Conservation (phyloP, 768 basidiomycete species). For the Gloeophyllum trabeum region DNA sequence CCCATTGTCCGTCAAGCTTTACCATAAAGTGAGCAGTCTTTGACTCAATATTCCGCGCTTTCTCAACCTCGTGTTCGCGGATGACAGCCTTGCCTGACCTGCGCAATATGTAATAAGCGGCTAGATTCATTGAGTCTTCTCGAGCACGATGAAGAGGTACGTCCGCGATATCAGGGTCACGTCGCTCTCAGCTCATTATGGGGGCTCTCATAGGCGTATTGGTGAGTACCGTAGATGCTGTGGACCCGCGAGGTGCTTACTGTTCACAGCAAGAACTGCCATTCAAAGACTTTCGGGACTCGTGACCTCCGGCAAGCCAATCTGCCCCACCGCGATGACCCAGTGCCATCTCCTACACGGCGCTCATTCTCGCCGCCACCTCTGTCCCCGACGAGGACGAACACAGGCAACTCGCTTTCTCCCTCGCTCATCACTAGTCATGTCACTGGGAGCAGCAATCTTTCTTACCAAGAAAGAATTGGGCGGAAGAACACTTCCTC, state of each 20-base stretch:
- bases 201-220: constrained; percentile 25
- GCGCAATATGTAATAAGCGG: constrained; percentile 64
- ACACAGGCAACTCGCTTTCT: constrained; percentile 13
- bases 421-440: not conserved
- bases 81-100: constrained; percentile 66
- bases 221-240: constrained; percentile 15
- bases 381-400: constrained; percentile 1
- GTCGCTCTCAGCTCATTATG: constrained; percentile 3
- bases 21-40: constrained; percentile 51
- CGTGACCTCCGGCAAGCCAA: constrained; percentile 63
- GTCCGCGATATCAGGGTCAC: constrained; percentile 11
- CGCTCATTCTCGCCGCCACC: constrained; percentile 4
- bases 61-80: not conserved
- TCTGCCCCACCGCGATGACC: constrained; percentile 38
- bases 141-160: constrained; percentile 76
- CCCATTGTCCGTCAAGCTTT: constrained; percentile 38
- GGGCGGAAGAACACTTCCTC: not conserved
- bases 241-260: not conserved
- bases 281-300: constrained; percentile 71
- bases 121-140: constrained; percentile 68
- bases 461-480: too few species aligned
- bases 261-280: constrained; percentile 62
- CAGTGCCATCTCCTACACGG: constrained; percentile 17
- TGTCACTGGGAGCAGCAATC: too few species aligned
- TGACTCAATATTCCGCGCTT: not conserved